phyloP scores from a whole-genome alignment of 164 flowering plant species.

The Akebia trifoliata region DNA sequence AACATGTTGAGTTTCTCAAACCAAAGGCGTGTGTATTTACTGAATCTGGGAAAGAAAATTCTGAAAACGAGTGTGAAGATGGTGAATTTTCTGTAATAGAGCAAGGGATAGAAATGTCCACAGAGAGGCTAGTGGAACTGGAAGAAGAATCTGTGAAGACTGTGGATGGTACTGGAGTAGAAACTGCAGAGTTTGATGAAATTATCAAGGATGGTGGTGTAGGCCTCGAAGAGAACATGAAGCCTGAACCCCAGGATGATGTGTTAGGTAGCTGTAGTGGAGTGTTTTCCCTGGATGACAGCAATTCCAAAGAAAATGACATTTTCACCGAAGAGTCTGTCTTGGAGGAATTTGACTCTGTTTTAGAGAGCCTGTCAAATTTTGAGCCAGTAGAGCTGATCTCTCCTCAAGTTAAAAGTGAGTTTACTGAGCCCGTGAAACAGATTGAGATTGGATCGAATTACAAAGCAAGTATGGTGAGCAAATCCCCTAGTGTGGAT shows the following conservation, averaged over 20 bases:
- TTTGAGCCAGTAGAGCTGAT: slow-evolving; percentile 37
- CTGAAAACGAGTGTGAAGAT: slow-evolving; percentile 30
- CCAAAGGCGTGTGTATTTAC: slow-evolving; percentile 10
- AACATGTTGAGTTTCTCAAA: slow-evolving; percentile 11
- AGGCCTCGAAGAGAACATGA: no score
- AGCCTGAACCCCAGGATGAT: slow-evolving; percentile 14
- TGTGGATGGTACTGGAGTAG: slow-evolving; percentile 15
- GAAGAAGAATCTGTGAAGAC: slow-evolving; percentile 17
- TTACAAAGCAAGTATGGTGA: slow-evolving; percentile 23
- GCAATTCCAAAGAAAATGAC: slow-evolving; percentile 22
- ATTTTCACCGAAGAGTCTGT: slow-evolving; percentile 30
- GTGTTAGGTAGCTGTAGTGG: no score
- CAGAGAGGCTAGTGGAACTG: slow-evolving; percentile 12
- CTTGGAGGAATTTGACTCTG: slow-evolving; percentile 55
- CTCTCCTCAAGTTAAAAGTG: slow-evolving; percentile 32
- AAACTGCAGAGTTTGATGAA: slow-evolving; percentile 28
- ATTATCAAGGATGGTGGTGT: slow-evolving; percentile 14
- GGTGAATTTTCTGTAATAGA: slow-evolving; percentile 50
- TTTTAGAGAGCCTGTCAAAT: slow-evolving; percentile 32
- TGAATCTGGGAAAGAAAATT: slow-evolving; percentile 22
- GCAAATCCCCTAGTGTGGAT: slow-evolving; percentile 60
- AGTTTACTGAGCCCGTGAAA: slow-evolving; percentile 16
- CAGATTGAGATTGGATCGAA: slow-evolving; percentile 25
- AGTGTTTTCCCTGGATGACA: no score
- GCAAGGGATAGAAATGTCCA: slow-evolving; percentile 43